These are phyloP conservation scores for Phialophora chinensis DNA, from an alignment of 2,329 filamentous ascomycete species.

Conservation along the genomic window DNA sequence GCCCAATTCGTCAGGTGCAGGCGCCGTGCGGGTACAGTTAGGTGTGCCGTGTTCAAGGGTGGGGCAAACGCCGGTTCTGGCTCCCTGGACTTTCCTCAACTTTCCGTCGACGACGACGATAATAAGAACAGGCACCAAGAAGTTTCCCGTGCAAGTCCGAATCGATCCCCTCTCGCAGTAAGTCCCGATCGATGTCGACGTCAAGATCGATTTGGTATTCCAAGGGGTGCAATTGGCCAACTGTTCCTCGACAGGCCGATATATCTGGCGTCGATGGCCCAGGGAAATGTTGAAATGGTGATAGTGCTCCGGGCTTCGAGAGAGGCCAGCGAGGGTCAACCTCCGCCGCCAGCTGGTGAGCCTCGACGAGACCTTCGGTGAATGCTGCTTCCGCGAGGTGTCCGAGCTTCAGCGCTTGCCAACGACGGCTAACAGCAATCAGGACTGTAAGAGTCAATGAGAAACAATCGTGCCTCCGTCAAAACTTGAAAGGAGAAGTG, in stretches of 20 bases:
- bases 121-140: neutral
- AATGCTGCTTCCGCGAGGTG: neutral
- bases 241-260: neutral
- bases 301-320: neutral
- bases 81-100: neutral
- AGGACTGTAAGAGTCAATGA: constrained; percentile 16
- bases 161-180: neutral
- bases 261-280: neutral
- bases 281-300: neutral
- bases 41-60: constrained; percentile 8
- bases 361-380: neutral
- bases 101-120: neutral
- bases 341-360: neutral
- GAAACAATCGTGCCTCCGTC: constrained; percentile 17
- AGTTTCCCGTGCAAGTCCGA: neutral
- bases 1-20: constrained; percentile 48
- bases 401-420: neutral
- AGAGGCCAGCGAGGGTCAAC: neutral
- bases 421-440: neutral
- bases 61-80: neutral
- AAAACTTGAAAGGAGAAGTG: constrained; percentile 21
- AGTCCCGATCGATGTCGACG: neutral
- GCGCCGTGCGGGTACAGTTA: constrained; percentile 9
- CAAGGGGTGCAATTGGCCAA: neutral
- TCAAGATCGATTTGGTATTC: neutral